Base-by-base conservation (phyloP, 2,329 filamentous ascomycete species). In the Aspergillus fumigatus region DNA sequence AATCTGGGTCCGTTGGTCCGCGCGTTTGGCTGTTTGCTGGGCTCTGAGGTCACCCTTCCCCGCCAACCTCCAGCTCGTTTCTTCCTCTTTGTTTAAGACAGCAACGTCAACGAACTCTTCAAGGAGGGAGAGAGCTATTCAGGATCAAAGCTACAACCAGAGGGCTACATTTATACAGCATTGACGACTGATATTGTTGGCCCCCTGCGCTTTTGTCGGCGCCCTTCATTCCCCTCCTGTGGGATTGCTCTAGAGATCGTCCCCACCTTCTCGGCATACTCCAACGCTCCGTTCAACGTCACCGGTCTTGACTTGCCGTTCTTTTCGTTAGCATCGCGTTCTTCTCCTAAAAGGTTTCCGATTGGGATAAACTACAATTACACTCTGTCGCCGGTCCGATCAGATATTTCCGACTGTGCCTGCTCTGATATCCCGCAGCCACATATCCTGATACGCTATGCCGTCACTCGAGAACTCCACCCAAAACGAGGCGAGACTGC, bases 401-500 rank as follows among this genome's bases (percentile, higher is more conserved):
- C 14, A 35, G 21, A 43, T 43, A 48, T 23, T 14, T 11, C 23
- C 43, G 43, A 26, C 26, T 23, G 43, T 10, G 23, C 25, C 19
- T 29, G 9, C 41, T 47, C 32, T 25, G 35, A 32, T 49, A 45
- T 47, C 48, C 55, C 14, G 14, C 43, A 38, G 40, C 40, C 53
- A 57, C 29, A 19, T 26, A 23, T 11, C 49, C 27, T 21, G 57
- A 29, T 57, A 38, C 56, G 56, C 45, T n/a, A 76, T 76, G 74
- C 67, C 73, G 53, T 66, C 68, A 25, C 57, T 68, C 50, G 71
- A 76, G 55, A 65, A 65, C 54, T 59, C 67, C 52, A 57, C 63
- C 9, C 56, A 63, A 52, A 73, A 70, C 52, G 73, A 75, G 58
- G 70, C 74, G 21, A 71, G 84, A 50, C 82, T 97, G 53, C 84